Evolutionary conservation across 2,329 filamentous ascomycete species (phyloP), one percentile per base, ranked within the genome.

Genomic region (Aureobasidium sp.): DNA sequence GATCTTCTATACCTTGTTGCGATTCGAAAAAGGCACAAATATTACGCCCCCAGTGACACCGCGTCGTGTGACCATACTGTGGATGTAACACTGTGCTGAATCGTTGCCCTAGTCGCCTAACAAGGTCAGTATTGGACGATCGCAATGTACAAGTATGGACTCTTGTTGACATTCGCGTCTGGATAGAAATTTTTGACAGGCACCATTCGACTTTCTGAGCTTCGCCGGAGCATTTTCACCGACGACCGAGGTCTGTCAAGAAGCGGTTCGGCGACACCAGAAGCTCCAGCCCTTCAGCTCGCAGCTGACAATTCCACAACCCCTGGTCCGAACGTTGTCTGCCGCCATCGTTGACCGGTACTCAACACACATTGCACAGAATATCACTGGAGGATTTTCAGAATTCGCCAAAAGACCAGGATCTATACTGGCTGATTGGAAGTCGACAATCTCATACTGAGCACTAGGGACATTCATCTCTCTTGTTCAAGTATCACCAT

Each of bases 141-240:
- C 55, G 11, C 41, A 48, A 44, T 48, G 31, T 22, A 44, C 41
- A 44, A 44, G 41, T 44, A 47, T 37, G 42, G 14, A 20, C n/a
- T n/a, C 14, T 5, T 58, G 31, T 58, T 58, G 55, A 58, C 34
- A 15, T 58, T 48, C 55, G 9, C 27, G 6, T 31, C 22, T 12
- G 39, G 14, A 3, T 12, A 57, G 41, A 31, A 22, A 17, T 45
- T 45, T 45, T 57, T 42, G 51, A 55, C 51, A 55, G 20, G 29
- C 53, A 57, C 53, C 53, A 57, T 45, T 36, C 53, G 31, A 42
- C 52, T 42, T 55, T 42, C 52, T 42, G 52, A 57, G 53, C 52
- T 25, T 41, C 55, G 37, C 20, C 42, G 27, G 55, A 47, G 27
- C 14, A 14, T 29, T 17, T 27, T 48, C 7, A 7, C 42, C 42